Evolutionary conservation across 306 rosid genomes (phyloP), one percentile per base, ranked within the genome.

Genomic region (Lathyrus sativus): DNA sequence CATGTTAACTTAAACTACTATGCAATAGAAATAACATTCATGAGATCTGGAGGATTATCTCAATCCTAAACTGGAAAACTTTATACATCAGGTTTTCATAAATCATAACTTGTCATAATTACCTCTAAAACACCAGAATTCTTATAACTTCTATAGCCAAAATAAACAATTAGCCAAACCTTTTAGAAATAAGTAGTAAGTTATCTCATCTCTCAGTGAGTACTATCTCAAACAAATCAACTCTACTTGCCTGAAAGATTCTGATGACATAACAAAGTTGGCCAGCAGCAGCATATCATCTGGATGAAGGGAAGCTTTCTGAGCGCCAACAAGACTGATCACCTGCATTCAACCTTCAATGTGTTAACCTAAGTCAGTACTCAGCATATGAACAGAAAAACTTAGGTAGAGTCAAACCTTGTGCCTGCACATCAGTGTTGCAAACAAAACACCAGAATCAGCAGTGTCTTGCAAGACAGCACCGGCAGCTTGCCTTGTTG

Each of bases 241-340:
- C 35, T 74, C 57, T 68, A 81, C 96, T 83, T 85, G 81, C 99
- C 96, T 93, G 78, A 90, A 93, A 64, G 99, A 93, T 82, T 93
- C 99, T 67, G 99, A 88, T 42, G 97, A 89, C 87, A 88, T 84
- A 62, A 93, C 92, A 83, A 93, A 93, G 75, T 90, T 93, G 71
- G 99, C 83, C 74, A 93, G 87, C 59, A 93, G 83, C 72, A 93
- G 79, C 85, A 93, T 83, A 72, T 93, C 99, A 85, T 93, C 97
- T 2, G 99, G 97, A 83, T 93, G 96, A 58, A 93, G 99, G 82
- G 99, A 85, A 72, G 96, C 96, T 77, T 93, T 93, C 79, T 93
- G 99, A 67, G 99, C 97, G 71, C 99, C 99, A 35, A 90, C 92
- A 79, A 93, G 96, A 82, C 99, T 82, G 80, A 93, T 78, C 37